Evolutionary conservation across 139 green algal genomes (phyloP), one percentile per base, ranked within the genome.

Genomic region (Chlamydomonas applanata): DNA sequence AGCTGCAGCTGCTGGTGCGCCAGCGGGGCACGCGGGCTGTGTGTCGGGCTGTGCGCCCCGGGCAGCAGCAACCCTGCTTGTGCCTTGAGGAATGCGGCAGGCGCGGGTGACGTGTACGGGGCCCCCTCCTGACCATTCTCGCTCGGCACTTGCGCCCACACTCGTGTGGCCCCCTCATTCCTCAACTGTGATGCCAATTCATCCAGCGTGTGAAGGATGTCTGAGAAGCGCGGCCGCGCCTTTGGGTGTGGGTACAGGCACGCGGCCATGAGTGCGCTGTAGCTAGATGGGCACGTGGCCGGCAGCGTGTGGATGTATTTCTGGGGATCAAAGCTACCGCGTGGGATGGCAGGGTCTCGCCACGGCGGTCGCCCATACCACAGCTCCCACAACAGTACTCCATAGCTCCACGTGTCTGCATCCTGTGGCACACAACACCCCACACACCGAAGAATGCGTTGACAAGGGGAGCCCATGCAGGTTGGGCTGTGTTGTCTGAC

Each of bases 351-450:
- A 11, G 65, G 65, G 36, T 59, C n/a, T 7, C 65, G 36, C 65
- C 65, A 72, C 7, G 65, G 65, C 1, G 65, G 65, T 1, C 40
- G 65, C 22, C 65, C 65, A 40, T 24, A 57, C 7, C 17, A 72
- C 40, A 72, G 29, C 36, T 72, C 65, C 65, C 34, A 32, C 62
- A 54, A n/a, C 62, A 25, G 32, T 19, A 53, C 62, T 5, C 62
- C 17, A 16, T 52, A 17, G 27, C 34, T 54, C 32, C 53, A 76
- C 2, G 67, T 22, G 35, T 76, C 71, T 14, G 71, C 32, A 7
- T 63, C 71, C 57, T 76, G 40, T 7, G 40, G 40, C 40, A 49
- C 40, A 49, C 40, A 49, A 49, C 7, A 49, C 7, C 7, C 40
- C n/a, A n/a, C n/a, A n/a, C n/a, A n/a, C n/a, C n/a, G n/a, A n/a